Base-by-base conservation (phyloP, 495 filamentous ascomycete genomes). In the Penicillium pancosmium region DNA sequence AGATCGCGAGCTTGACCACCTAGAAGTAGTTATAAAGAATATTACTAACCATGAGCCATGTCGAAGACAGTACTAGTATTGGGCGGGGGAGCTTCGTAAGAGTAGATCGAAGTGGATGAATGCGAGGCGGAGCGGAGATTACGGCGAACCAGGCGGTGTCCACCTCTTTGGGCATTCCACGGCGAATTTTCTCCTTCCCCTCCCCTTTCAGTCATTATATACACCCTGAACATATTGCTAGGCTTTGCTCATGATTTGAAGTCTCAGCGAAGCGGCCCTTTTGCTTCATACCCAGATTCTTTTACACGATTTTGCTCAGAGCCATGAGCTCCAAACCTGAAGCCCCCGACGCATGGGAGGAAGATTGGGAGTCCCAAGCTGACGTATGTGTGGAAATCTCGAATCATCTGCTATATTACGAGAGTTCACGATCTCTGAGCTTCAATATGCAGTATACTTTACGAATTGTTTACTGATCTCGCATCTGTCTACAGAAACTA, bases 291-390 rank as follows among this genome's bases (percentile, higher is more conserved):
- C 11, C 34, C 5, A 48, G n/a, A 21, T 50, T 61, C 47, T 25
- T 18, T 31, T 6, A 31, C 27, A 5, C 25, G n/a, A 43, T 56
- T 56, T 40, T 41, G 51, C n/a, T 15, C 10, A 61, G 52, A 49
- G 72, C 61, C 59, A 88, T 88, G 81, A 83, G 80, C 56, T 80
- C 78, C 63, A 81, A 76, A 50, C 74, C 77, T 54, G 59, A 63
- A 43, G 73, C 86, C 56, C 87, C 91, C 33, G 86, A 96, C 69
- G 91, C 90, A 48, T 97, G 92, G 92, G 92, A 91, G 56, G 91
- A 93, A 62, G 90, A 96, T 65, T 97, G 91, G 91, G 89, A 92
- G 68, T 76, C 74, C 5, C 80, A 89, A 68, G 91, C 89, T 38
- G 91, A 96, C 77, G 86, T 88, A 77, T 57, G 75, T 69, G 41